Evolutionary conservation across 164 flowering plant species (phyloP), one percentile per base, ranked within the genome.

Genomic region (Buxus sempervirens): DNA sequence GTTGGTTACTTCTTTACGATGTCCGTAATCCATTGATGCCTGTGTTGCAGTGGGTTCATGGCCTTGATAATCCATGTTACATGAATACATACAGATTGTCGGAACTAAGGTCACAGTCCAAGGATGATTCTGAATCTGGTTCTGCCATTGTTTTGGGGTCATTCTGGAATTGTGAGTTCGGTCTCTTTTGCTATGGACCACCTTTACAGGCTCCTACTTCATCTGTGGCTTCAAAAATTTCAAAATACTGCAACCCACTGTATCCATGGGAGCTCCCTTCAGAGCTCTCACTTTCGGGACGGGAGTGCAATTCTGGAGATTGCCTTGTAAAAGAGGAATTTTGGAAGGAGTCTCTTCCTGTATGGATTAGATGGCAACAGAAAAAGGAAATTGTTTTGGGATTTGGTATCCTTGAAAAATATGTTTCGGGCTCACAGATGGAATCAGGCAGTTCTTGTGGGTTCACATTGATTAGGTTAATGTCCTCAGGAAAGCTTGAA

Each of bases 221-320:
- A 4, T 71, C 85, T 12, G 9, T 77, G 13, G 75, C 78, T 61
- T 83, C 80, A 4, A 63, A 73, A 67, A 62, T 75, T 63, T 66
- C 79, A n/a, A 73, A 76, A 55, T 21, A 74, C 16, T 70, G 73
- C 53, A 70, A 75, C 10, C 69, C 83, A 0, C n/a, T 83, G 13
- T 86, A 75, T 81, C 89, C 93, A 8, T 90, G 93, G 98, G 93
- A 77, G 62, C 87, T 84, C 42, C 93, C 97, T 60, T 88, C 89
- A 12, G 77, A 78, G 24, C 62, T 91, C 14, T 63, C 72, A 14
- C 62, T 94, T 60, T 72, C 80, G 3, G 84, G 82, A 63, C 59
- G 20, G 26, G 77, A 71, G 23, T 86, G 91, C 73, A 54, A 20
- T 21, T 84, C 88, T 75, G 89, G 97, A 56, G 80, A 78, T 68